Conservation (phyloP, 2,329 filamentous ascomycete genomes). For the Tolypocladium pustulatum region DNA sequence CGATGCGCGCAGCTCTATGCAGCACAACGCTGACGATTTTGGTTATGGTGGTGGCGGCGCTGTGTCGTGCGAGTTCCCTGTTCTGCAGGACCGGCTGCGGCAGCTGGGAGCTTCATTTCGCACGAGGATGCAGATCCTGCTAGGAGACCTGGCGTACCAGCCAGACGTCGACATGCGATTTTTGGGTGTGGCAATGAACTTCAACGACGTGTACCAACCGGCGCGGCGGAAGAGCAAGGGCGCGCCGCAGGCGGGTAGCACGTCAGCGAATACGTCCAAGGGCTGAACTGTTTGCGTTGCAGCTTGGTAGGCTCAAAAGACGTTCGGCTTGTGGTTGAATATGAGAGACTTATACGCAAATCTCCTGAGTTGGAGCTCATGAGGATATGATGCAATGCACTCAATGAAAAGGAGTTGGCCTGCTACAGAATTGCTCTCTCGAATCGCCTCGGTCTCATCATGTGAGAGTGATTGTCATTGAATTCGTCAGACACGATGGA, state of each 20-base stretch:
- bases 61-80: slow-evolving; percentile 57
- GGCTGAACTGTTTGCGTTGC: slow-evolving; percentile 7
- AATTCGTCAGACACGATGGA: too few species aligned
- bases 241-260: slow-evolving; percentile 7
- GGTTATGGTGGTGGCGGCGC: slow-evolving; percentile 31
- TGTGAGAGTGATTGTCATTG: neutral
- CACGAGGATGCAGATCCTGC: slow-evolving; percentile 63
- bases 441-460: neutral
- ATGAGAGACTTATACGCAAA: neutral
- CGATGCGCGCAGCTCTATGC: slow-evolving; percentile 61
- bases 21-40: slow-evolving; percentile 14
- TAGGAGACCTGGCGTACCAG: slow-evolving; percentile 88
- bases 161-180: slow-evolving; percentile 93
- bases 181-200: slow-evolving; percentile 95
- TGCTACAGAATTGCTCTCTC: neutral
- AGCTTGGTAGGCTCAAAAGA: neutral
- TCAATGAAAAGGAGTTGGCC: neutral
- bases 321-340: neutral
- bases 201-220: slow-evolving; percentile 91
- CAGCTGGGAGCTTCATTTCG: slow-evolving; percentile 68
- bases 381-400: neutral
- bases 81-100: slow-evolving; percentile 62
- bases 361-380: neutral
- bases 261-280: slow-evolving; percentile 14
- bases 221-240: slow-evolving; percentile 50